A percentile compares a stretch with the other conserved stretches of the same genome.
These are phyloP conservation scores for Fusarium albosuccineum DNA, from an alignment of 2,329 filamentous ascomycete genomes.

Conservation along the genomic window DNA sequence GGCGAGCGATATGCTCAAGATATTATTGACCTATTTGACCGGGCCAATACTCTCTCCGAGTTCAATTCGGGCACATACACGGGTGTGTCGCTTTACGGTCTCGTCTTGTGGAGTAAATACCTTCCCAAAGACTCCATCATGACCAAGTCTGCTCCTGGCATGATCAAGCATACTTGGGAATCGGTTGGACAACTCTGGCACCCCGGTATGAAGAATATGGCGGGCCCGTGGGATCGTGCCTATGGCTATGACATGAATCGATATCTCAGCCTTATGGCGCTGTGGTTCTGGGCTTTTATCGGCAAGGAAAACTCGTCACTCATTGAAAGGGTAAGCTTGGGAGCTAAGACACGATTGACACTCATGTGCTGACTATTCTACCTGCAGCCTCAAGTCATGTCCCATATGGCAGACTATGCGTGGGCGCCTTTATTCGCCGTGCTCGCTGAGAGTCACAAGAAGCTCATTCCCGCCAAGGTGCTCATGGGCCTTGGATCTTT, in stretches of 20 bases:
- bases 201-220: constrained; percentile 69
- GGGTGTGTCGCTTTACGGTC: constrained; percentile 70
- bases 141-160: constrained; percentile 62
- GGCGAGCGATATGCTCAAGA: constrained; percentile 69
- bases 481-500: constrained; percentile 60
- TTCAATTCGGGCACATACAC: constrained; percentile 75
- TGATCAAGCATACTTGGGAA: constrained; percentile 67
- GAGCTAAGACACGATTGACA: neutral
- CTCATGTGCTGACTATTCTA: neutral
- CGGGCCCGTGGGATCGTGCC: constrained; percentile 73
- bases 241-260: constrained; percentile 75
- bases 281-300: constrained; percentile 70
- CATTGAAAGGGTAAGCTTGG: constrained; percentile 47
- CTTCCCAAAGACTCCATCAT: constrained; percentile 66
- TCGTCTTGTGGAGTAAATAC: constrained; percentile 72
- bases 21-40: constrained; percentile 68
- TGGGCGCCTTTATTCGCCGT: constrained; percentile 69
- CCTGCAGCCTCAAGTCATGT: constrained; percentile 63
- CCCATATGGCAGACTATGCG: constrained; percentile 70
- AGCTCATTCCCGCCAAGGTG: constrained; percentile 58
- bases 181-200: constrained; percentile 67
- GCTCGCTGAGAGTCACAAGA: constrained; percentile 63
- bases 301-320: constrained; percentile 60
- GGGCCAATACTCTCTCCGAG: constrained; percentile 69
- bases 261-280: constrained; percentile 69